phyloP scores from a whole-genome alignment of 768 basidiomycete species.

The Pisolithus tinctorius region DNA sequence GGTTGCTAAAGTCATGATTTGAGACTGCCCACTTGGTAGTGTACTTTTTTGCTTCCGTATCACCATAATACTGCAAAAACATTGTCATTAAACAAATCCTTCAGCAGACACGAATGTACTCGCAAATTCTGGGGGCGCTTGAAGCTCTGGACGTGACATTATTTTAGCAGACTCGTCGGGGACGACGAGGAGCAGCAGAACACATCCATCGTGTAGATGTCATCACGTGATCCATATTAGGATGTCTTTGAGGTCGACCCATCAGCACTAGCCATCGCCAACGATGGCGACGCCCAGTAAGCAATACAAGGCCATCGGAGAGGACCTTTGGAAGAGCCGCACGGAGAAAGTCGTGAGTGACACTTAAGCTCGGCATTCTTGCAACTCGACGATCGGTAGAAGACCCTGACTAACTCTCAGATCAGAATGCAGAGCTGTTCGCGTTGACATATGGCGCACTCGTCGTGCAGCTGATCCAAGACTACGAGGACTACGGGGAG shows the following conservation, averaged over 20 bases:
- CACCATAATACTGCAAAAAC: slow-evolving; percentile 82
- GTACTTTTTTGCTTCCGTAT: slow-evolving; percentile 92
- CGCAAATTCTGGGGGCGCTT: slow-evolving; percentile 84
- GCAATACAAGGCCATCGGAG: slow-evolving; percentile 83
- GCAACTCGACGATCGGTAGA: slow-evolving; percentile 14
- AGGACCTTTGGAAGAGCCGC: slow-evolving; percentile 92
- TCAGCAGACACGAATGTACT: slow-evolving; percentile 32
- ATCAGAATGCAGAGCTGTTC: slow-evolving; percentile 94
- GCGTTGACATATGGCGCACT: slow-evolving; percentile 95
- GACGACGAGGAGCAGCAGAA: background rate
- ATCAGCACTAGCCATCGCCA: slow-evolving; percentile 2
- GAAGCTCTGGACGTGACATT: slow-evolving; percentile 86
- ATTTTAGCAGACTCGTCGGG: background rate
- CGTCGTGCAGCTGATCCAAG: slow-evolving; percentile 97
- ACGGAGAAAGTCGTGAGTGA: slow-evolving; percentile 87
- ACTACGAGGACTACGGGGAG: slow-evolving; percentile 96
- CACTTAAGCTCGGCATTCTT: background rate
- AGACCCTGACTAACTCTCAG: slow-evolving; percentile 8
- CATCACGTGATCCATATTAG: slow-evolving; percentile 18
- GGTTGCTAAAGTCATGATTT: background rate
- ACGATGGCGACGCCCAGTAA: slow-evolving; percentile 70
- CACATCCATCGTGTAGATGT: background rate
- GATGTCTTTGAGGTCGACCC: background rate
- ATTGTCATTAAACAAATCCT: background rate
- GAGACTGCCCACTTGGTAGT: slow-evolving; percentile 70